These are phyloP conservation scores for Tieghemostelium lacteum DNA, from an alignment of 78 protist genomes.

Conservation along the genomic window DNA sequence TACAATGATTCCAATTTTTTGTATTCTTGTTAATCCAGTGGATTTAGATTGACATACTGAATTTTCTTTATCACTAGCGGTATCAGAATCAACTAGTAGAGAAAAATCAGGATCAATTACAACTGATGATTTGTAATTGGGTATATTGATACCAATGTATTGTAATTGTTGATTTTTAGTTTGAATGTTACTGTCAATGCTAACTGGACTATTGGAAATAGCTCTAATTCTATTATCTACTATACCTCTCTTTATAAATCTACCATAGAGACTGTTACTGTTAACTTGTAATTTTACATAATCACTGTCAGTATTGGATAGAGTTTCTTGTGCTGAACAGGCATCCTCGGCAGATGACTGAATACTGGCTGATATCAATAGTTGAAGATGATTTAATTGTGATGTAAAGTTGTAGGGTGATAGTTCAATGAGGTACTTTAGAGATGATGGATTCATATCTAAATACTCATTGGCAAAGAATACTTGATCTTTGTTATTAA, in stretches of 20 bases:
- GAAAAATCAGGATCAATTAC: neutral
- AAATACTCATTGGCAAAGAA: conserved; percentile 8
- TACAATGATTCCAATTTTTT: too few relatives aligned
- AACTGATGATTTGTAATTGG: neutral
- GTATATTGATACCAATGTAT: neutral
- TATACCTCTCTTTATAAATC: neutral
- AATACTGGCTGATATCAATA: conserved; percentile 24
- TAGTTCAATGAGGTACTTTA: conserved; percentile 23
- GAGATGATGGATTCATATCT: conserved; percentile 15
- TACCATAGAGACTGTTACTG: neutral
- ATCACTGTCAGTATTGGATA: neutral
- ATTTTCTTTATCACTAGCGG: too few relatives aligned
- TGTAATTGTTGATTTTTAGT: neutral
- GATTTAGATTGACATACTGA: too few relatives aligned
- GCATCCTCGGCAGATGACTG: neutral
- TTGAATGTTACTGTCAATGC: neutral
- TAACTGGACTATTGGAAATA: neutral
- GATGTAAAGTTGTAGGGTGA: conserved; percentile 1
- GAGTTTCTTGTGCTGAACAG: neutral
- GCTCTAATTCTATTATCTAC: neutral
- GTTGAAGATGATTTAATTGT: neutral
- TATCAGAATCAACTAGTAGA: too few relatives aligned
- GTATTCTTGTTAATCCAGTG: too few relatives aligned
- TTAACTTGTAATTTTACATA: neutral
- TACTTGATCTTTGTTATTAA: too few relatives aligned